phyloP scores from a whole-genome alignment of 2,329 filamentous ascomycete species.

The Trichoderma asperellum region DNA sequence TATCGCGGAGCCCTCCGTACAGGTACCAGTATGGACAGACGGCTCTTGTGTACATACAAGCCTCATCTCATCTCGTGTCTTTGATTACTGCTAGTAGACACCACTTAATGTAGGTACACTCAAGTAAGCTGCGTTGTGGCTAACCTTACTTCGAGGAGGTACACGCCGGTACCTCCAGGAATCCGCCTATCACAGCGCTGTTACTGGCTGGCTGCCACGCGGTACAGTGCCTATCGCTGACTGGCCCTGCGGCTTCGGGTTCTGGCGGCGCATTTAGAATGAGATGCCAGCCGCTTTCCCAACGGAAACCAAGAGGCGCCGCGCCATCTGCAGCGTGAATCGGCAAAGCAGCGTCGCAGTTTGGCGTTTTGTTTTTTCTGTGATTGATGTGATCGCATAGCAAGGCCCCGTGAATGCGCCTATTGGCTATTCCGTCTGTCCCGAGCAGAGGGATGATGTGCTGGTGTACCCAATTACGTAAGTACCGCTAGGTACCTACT shows the following conservation, averaged over 20 bases:
- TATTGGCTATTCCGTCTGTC: slow-evolving; percentile 3
- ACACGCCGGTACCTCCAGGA: neutral
- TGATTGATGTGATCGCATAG: neutral
- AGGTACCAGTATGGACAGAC: neutral
- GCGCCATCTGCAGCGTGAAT: neutral
- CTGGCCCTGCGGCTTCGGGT: slow-evolving; percentile 24
- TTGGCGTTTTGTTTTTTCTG: neutral
- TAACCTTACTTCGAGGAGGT: neutral
- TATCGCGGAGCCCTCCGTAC: neutral
- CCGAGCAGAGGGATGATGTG: neutral
- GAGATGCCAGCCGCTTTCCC: slow-evolving; percentile 3
- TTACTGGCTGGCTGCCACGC: slow-evolving; percentile 25
- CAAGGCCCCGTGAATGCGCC: neutral
- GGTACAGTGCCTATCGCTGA: slow-evolving; percentile 28
- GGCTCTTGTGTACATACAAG: neutral
- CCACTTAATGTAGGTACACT: neutral
- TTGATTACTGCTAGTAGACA: slow-evolving; percentile 2
- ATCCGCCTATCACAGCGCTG: neutral
- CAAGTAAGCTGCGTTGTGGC: neutral
- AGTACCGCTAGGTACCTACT: neutral
- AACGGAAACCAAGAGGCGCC: neutral
- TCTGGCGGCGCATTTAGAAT: slow-evolving; percentile 15
- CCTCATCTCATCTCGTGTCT: neutral
- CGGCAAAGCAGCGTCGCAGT: neutral
- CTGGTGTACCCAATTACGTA: neutral